These are phyloP conservation scores for Ustilago hordei DNA, from an alignment of 1,284 basidiomycete genomes.

Conservation along the genomic window DNA sequence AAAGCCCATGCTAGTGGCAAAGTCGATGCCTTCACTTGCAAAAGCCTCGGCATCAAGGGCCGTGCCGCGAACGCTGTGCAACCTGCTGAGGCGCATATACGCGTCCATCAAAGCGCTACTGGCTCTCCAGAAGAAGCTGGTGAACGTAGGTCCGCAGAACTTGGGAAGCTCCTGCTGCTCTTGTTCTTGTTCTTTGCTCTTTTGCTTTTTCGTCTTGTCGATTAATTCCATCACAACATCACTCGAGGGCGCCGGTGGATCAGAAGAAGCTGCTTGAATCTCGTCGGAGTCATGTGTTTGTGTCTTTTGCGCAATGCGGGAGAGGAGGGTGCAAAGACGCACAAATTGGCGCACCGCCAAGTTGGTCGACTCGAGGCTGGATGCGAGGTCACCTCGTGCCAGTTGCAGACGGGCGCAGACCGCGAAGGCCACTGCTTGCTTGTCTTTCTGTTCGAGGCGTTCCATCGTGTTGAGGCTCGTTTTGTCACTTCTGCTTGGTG, in stretches of 20 bases:
- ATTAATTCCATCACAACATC: constrained; percentile 23
- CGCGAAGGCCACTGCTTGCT: constrained; percentile 41
- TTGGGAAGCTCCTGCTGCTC: constrained; percentile 28
- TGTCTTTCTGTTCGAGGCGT: constrained; percentile 29
- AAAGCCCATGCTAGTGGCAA: constrained; percentile 41
- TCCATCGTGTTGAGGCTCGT: constrained; percentile 30
- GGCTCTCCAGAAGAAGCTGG: constrained; percentile 40
- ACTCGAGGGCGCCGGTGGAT: constrained; percentile 22
- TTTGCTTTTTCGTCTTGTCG: constrained; percentile 1
- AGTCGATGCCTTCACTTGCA: constrained; percentile 58
- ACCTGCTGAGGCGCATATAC: constrained; percentile 43
- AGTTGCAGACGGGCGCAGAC: constrained; percentile 30
- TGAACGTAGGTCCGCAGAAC: constrained; percentile 32
- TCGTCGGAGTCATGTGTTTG: constrained; percentile 16
- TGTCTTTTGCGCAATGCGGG: constrained; percentile 21
- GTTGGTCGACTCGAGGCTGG: constrained; percentile 36
- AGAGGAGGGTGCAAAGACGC: constrained; percentile 28
- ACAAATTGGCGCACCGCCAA: constrained; percentile 38
- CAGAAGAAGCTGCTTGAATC: constrained; percentile 1
- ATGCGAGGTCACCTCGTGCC: constrained; percentile 37
- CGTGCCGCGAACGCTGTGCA: constrained; percentile 60
- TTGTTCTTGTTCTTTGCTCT: neutral
- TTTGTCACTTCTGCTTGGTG: constrained; percentile 20
- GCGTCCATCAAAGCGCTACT: constrained; percentile 27
- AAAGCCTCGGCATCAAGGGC: constrained; percentile 60